Base-by-base conservation (phyloP, 1,284 basidiomycete genomes). In the Calocybe gambosa region DNA sequence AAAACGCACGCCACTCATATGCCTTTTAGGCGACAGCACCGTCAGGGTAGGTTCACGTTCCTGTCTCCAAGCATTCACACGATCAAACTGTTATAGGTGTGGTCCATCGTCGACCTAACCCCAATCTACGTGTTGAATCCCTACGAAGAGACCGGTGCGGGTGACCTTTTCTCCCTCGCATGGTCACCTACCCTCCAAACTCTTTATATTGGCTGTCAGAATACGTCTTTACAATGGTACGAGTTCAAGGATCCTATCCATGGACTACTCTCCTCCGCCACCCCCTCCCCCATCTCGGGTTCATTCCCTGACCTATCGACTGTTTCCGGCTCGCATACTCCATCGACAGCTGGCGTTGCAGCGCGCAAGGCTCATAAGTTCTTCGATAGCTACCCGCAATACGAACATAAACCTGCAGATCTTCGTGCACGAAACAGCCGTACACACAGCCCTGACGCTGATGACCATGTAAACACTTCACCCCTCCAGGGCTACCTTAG, bases 141-240 rank as follows among this genome's bases (percentile, higher is more conserved):
- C 0, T 89, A 92, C 57, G 74, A 87, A 46, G 90, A 94, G 56
- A 86, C 82, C 2, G 79, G 78, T 31, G 82, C 93, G 1, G 94
- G 94, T 31, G 95, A 97, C 62, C 80, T 97, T 43, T 94, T 93
- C 68, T 91, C 87, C 29, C 71, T 98, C 1, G 78, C 80, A 0
- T 98, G 91, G 88, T 84, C 82, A 10, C 69, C 81, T 1, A 61
- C 68, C 8, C 71, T 82, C 7, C 79, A 84, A 51, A 88, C 85
- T 0, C 71, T 96, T 33, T 95, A 89, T 62, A 74, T 96, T 45
- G 93, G 93, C 20, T 90, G 90, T 58, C 90, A 96, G 65, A 89
- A 93, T 61, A 93, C 91, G 0, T 89, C 86, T 2, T 74, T 94
- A 26, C 90, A 93, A 58, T 93, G 88, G 89, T 80, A 84, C 60